Evolutionary conservation across 345 rosid genomes (phyloP).

Genomic region (Cardamine resedifolia): DNA sequence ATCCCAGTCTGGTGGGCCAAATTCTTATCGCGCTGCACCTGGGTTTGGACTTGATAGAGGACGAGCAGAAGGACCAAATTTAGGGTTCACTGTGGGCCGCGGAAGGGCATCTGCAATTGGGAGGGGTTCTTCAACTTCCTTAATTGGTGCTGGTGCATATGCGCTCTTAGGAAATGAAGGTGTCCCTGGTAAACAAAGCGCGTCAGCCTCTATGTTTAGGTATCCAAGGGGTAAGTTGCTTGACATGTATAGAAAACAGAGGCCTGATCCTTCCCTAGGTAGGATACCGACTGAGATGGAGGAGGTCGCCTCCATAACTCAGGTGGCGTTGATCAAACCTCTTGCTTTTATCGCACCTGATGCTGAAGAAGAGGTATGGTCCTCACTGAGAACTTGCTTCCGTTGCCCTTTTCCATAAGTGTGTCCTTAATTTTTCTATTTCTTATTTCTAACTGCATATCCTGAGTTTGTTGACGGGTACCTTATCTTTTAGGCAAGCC

Average conservation of each 20-base stretch:
- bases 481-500: slow-evolving; percentile 46
- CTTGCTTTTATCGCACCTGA: slow-evolving; percentile 75
- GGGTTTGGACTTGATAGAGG: slow-evolving; percentile 79
- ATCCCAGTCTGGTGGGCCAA: no score
- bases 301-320: slow-evolving; percentile 47
- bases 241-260: slow-evolving; percentile 37
- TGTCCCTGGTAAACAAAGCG: slow-evolving; percentile 31
- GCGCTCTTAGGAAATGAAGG: slow-evolving; percentile 20
- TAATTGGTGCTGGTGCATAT: slow-evolving; percentile 29
- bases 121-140: slow-evolving; percentile 30
- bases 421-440: background rate
- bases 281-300: slow-evolving; percentile 57
- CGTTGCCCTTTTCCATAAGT: background rate
- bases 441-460: slow-evolving; percentile 30
- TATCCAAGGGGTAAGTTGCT: slow-evolving; percentile 81
- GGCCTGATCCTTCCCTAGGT: slow-evolving; percentile 32
- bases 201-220: slow-evolving; percentile 39
- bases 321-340: slow-evolving; percentile 47
- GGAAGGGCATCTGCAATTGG: slow-evolving; percentile 51
- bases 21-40: slow-evolving; percentile 71
- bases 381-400: background rate
- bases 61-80: slow-evolving; percentile 58
- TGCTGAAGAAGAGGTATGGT: slow-evolving; percentile 70
- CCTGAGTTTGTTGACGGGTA: background rate
- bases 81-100: slow-evolving; percentile 72